A percentile compares a stretch with the other conserved stretches of the same genome.
phyloP scores from a whole-genome alignment of 2,329 filamentous ascomycete genomes.

The Talaromyces sp. region DNA sequence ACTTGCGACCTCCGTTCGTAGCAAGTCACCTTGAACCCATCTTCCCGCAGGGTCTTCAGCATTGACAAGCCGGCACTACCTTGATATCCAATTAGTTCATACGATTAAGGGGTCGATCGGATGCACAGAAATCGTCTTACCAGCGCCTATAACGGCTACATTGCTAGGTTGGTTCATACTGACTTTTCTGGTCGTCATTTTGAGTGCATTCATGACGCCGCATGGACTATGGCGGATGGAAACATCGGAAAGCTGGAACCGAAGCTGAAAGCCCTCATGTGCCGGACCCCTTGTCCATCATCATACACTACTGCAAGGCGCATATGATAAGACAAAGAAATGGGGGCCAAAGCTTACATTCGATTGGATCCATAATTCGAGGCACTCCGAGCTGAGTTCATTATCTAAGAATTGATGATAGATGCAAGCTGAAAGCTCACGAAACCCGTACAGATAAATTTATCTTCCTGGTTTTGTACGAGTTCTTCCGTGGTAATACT shows the following conservation, averaged over 20 bases:
- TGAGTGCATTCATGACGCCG: background rate
- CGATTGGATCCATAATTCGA: background rate
- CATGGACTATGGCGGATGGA: background rate
- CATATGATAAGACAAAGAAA: background rate
- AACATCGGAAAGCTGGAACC: background rate
- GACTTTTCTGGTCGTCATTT: background rate
- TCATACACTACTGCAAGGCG: background rate
- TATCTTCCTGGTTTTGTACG: no score
- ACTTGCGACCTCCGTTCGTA: conserved; percentile 41
- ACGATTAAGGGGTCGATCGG: background rate
- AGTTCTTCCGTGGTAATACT: background rate
- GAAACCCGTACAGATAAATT: no score
- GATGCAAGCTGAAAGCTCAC: background rate
- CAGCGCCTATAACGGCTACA: background rate
- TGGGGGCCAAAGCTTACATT: background rate
- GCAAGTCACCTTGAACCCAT: conserved; percentile 42
- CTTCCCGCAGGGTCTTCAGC: conserved; percentile 43
- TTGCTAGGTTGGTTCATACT: background rate
- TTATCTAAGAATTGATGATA: background rate
- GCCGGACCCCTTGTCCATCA: background rate
- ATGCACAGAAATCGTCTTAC: background rate
- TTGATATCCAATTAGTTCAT: background rate
- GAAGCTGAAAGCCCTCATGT: background rate
- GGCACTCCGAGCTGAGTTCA: background rate
- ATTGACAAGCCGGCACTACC: conserved; percentile 6